phyloP scores from a whole-genome alignment of 1,284 basidiomycete species.

The Exobasidium cylindrosporum region DNA sequence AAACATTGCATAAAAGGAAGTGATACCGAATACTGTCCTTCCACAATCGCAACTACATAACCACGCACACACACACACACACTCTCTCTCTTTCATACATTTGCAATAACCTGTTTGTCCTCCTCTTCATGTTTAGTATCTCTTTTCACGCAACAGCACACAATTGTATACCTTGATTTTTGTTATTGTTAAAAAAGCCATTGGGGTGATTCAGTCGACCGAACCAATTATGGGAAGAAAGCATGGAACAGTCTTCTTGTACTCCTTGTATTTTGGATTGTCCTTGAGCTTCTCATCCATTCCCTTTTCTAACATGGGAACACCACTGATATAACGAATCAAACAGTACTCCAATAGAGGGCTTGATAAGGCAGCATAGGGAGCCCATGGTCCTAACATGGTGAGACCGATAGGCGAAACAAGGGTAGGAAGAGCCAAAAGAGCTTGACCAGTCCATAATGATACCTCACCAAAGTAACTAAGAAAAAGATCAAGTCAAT shows the following conservation, averaged over 20 bases:
- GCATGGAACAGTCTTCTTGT: slow-evolving; percentile 61
- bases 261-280: slow-evolving; percentile 67
- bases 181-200: neutral
- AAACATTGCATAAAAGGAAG: too few relatives aligned
- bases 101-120: neutral
- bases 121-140: slow-evolving; percentile 5
- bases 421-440: slow-evolving; percentile 60
- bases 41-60: too few relatives aligned
- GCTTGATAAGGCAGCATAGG: slow-evolving; percentile 62
- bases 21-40: too few relatives aligned
- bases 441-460: slow-evolving; percentile 70
- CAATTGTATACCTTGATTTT: neutral
- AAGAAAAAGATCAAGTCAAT: slow-evolving; percentile 53
- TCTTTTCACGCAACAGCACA: neutral
- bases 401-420: slow-evolving; percentile 23
- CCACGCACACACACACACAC: neutral
- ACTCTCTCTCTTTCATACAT: neutral
- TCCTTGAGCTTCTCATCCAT: slow-evolving; percentile 68
- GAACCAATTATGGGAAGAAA: slow-evolving; percentile 39
- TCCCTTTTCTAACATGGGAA: slow-evolving; percentile 66
- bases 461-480: slow-evolving; percentile 72
- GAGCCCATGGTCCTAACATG: slow-evolving; percentile 31
- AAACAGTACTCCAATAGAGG: slow-evolving; percentile 67
- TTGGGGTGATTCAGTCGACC: neutral
- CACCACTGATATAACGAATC: slow-evolving; percentile 62